Percentiles rank a stretch among this genome's conserved stretches.
Evolutionary conservation across 768 basidiomycete genomes (phyloP).

Genomic region (Naganishia friedmannii): DNA sequence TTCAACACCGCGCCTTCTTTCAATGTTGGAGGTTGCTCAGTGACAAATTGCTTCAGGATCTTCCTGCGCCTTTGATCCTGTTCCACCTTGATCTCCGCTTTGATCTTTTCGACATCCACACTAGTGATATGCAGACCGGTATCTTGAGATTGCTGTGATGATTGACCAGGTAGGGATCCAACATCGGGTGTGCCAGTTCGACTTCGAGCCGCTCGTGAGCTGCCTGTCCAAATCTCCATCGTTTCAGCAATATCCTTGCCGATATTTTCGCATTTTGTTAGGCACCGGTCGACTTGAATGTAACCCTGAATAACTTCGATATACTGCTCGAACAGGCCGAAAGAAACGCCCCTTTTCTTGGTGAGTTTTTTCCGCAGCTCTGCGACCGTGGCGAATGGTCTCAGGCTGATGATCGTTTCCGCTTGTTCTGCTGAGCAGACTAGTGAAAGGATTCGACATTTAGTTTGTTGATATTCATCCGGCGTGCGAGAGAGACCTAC

Average conservation of each 20-base stretch:
- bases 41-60: conserved; percentile 62
- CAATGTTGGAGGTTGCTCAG: conserved; percentile 68
- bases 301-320: conserved; percentile 72
- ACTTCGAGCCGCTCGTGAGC: conserved; percentile 34
- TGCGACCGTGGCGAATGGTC: conserved; percentile 74
- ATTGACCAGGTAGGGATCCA: neutral
- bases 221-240: conserved; percentile 72
- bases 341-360: conserved; percentile 90
- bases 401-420: conserved; percentile 67
- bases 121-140: conserved; percentile 48
- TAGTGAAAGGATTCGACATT: conserved; percentile 27
- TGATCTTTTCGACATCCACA: conserved; percentile 47
- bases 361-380: conserved; percentile 74
- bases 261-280: conserved; percentile 82
- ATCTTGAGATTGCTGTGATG: conserved; percentile 23
- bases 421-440: conserved; percentile 77
- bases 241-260: conserved; percentile 69
- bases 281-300: conserved; percentile 78
- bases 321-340: conserved; percentile 87
- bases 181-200: conserved; percentile 30
- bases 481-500: conserved; percentile 39
- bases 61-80: conserved; percentile 44
- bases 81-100: conserved; percentile 44
- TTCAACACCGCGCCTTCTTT: conserved; percentile 72
- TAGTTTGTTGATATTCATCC: neutral